Evolutionary conservation across 345 rosid genomes (phyloP), one percentile per base, ranked within the genome.

Genomic region (Camelina neglecta): DNA sequence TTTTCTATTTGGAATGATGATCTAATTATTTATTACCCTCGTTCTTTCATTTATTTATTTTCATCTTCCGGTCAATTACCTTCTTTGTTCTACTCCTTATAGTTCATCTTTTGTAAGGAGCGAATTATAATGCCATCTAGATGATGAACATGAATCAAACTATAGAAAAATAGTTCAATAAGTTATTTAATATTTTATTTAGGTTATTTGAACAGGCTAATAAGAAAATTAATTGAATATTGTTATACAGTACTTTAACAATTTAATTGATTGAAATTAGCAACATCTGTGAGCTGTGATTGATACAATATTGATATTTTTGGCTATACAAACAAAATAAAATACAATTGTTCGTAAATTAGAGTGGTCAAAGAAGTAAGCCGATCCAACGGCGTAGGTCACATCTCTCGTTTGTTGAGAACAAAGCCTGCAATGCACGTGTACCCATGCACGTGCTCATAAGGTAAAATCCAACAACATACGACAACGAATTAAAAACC

Each of bases 1-100:
- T 79, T 89, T 89, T 80, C 77, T 71, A 83, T 82, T 81, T 84
- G 83, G 86, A 86, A 89, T 89, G 85, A 89, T 88, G 85, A 84
- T 84, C 90, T 80, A 85, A 89, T 91, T 76, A 89, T 89, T 83
- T 76, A 80, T 75, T 63, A 86, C 67, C 33, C 41, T 21, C 23
- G 48, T 18, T 16, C 31, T 15, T 7, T 2, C 15, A 7, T 35
- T 35, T 35, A 7, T 13, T 38, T 23, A 29, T 66, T 57, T 36
- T 36, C 51, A 36, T 56, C 72, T 47, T 23, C 35, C 20, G 44
- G 24, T 73, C 63, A 64, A 2, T 65, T 65, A 26, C 61, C 33
- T 51, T 51, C 24, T 60, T 48, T 44, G 49, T 38, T 62, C 35
- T 29, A 8, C 29, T 36, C 41, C 60, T 35, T 29, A 29, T 0